A percentile compares a stretch with the other conserved stretches of the same genome.
Conservation (phyloP, 73 alveolate genomes). For the Blepharisma stoltei region DNA sequence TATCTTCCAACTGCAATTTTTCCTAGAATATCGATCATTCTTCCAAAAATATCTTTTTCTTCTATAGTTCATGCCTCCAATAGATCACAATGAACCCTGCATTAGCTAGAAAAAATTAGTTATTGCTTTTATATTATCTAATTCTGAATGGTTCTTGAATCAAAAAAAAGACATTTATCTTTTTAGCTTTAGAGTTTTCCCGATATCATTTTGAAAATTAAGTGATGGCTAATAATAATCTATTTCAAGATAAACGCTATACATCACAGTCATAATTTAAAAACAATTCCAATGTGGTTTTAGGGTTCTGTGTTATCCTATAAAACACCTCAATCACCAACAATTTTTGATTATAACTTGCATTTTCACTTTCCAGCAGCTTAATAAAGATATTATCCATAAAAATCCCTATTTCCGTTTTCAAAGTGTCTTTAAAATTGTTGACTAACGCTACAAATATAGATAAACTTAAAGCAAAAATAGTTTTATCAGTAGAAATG, state of each 20-base stretch:
- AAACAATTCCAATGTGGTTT: constrained; percentile 80
- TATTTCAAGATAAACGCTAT: too few species aligned
- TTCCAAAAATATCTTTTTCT: constrained; percentile 64
- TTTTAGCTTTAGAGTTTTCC: constrained; percentile 28
- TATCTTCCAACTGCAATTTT: constrained; percentile 80
- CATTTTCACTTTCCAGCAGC: constrained; percentile 84
- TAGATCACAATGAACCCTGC: too few species aligned
- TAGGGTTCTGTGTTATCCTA: constrained; percentile 67
- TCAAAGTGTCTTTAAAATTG: constrained; percentile 81
- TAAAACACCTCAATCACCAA: constrained; percentile 81
- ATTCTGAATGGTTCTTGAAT: background rate
- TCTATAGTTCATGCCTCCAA: constrained; percentile 67
- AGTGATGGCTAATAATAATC: too few species aligned
- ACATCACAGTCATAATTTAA: constrained; percentile 84
- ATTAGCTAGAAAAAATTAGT: too few species aligned
- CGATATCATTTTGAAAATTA: too few species aligned
- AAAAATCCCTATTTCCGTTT: constrained; percentile 79
- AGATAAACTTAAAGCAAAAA: constrained; percentile 74
- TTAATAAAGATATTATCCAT: constrained; percentile 86
- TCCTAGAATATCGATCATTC: constrained; percentile 73
- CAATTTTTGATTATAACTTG: constrained; percentile 77
- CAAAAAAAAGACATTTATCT: background rate
- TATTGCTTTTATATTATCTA: too few species aligned
- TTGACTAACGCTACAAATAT: constrained; percentile 79
- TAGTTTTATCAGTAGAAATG: constrained; percentile 79